phyloP scores from a whole-genome alignment of 495 filamentous ascomycete genomes.

The Penicillium pancosmium region DNA sequence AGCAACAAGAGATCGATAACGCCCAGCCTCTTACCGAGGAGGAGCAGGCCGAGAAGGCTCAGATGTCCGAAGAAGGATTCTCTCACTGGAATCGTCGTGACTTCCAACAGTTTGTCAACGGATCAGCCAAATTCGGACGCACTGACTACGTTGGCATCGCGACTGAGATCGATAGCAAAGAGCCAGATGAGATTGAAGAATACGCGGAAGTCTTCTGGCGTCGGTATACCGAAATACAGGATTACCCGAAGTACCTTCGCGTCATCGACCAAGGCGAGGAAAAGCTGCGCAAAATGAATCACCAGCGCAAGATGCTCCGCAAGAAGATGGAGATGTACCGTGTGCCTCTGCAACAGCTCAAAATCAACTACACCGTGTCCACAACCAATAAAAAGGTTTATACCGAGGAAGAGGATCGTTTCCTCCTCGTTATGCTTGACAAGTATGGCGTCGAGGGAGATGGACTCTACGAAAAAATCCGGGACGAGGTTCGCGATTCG shows the following conservation, averaged over 20 bases:
- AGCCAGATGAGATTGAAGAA: slow-evolving; percentile 75
- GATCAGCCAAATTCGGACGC: slow-evolving; percentile 88
- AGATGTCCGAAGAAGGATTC: slow-evolving; percentile 82
- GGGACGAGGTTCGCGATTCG: slow-evolving; percentile 90
- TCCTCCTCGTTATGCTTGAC: slow-evolving; percentile 91
- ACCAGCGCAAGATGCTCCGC: slow-evolving; percentile 90
- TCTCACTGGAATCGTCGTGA: slow-evolving; percentile 93
- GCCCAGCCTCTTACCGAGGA: slow-evolving; percentile 87
- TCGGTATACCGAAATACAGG: slow-evolving; percentile 82
- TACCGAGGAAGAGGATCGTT: slow-evolving; percentile 97
- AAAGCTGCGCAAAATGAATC: slow-evolving; percentile 80
- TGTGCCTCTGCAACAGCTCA: slow-evolving; percentile 94
- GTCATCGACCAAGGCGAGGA: slow-evolving; percentile 93
- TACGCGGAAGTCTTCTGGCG: slow-evolving; percentile 97
- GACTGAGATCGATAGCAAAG: slow-evolving; percentile 90
- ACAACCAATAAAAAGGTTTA: slow-evolving; percentile 99
- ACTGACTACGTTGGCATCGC: slow-evolving; percentile 81
- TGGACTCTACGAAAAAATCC: slow-evolving; percentile 79
- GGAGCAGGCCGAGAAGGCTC: slow-evolving; percentile 81
- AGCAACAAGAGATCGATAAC: slow-evolving; percentile 91
- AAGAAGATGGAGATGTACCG: slow-evolving; percentile 97
- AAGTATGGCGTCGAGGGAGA: slow-evolving; percentile 86
- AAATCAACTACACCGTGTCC: slow-evolving; percentile 97
- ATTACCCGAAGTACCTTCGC: slow-evolving; percentile 82
- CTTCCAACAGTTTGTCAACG: slow-evolving; percentile 97